phyloP scores from a whole-genome alignment of 257 asterid species.

The Perilla frutescens region DNA sequence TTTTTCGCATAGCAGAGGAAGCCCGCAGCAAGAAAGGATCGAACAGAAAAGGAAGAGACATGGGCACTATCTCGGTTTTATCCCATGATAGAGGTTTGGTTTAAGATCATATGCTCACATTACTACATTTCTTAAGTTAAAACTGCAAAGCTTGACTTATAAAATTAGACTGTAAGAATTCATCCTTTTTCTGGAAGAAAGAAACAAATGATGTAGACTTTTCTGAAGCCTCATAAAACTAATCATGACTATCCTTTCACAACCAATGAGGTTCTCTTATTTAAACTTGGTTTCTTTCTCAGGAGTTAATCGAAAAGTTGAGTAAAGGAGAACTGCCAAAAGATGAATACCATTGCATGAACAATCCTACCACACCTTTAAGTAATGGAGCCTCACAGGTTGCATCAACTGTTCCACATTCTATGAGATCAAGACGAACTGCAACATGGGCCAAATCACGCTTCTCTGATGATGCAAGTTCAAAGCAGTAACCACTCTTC shows the following conservation, averaged over 20 bases:
- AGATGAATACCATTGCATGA: slow-evolving; percentile 74
- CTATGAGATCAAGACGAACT: slow-evolving; percentile 87
- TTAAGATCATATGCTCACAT: slow-evolving; percentile 30
- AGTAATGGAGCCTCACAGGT: slow-evolving; percentile 44
- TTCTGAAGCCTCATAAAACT: no score
- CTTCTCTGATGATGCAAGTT: slow-evolving; percentile 69
- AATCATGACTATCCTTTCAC: not conserved
- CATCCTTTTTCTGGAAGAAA: no score
- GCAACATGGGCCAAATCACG: slow-evolving; percentile 80
- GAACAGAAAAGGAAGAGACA: slow-evolving; percentile 72
- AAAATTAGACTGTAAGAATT: no score
- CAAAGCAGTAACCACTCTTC: slow-evolving; percentile 53
- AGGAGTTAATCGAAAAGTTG: slow-evolving; percentile 80
- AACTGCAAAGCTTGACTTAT: slow-evolving; percentile 6
- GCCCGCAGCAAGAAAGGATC: slow-evolving; percentile 75
- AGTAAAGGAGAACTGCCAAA: slow-evolving; percentile 70
- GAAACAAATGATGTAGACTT: no score
- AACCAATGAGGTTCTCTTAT: not conserved
- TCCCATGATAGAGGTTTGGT: slow-evolving; percentile 82
- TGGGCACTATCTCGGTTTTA: slow-evolving; percentile 83
- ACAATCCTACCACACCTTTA: slow-evolving; percentile 50
- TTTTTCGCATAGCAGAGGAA: slow-evolving; percentile 59
- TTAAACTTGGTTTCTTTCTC: slow-evolving; percentile 23
- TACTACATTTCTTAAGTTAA: slow-evolving; percentile 23
- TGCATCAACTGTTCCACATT: slow-evolving; percentile 52